A percentile compares a stretch with the other conserved stretches of the same genome.
These are phyloP conservation scores for Flaveria sonorensis DNA, from an alignment of 129 eudicot species.

Conservation along the genomic window DNA sequence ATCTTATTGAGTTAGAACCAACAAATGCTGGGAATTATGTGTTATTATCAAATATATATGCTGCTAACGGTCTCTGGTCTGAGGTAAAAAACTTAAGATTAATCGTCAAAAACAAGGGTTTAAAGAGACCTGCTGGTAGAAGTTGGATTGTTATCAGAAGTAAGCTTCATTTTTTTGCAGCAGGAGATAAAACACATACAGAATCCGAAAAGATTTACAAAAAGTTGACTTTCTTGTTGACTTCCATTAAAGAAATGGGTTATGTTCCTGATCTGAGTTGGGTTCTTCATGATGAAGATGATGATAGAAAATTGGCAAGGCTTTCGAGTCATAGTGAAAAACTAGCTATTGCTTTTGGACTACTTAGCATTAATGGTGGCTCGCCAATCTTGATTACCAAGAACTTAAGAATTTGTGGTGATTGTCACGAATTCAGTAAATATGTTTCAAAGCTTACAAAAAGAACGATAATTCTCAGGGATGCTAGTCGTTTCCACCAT, in stretches of 20 bases:
- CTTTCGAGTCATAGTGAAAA: constrained; percentile 56
- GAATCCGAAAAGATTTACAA: constrained; percentile 37
- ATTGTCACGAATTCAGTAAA: constrained; percentile 53
- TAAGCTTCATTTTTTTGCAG: constrained; percentile 48
- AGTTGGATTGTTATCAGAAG: constrained; percentile 61
- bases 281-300: constrained; percentile 60
- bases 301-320: constrained; percentile 46
- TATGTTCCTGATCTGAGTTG: constrained; percentile 61
- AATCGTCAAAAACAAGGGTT: constrained; percentile 40
- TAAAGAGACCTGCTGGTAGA: constrained; percentile 57
- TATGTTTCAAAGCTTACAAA: constrained; percentile 40
- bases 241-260: constrained; percentile 39
- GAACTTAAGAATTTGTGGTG: constrained; percentile 63
- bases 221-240: constrained; percentile 47
- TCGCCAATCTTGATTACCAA: constrained; percentile 45
- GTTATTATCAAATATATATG: constrained; percentile 56
- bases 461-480: constrained; percentile 50
- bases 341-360: constrained; percentile 52
- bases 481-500: constrained; percentile 57
- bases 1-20: constrained; percentile 57
- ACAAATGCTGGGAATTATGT: constrained; percentile 61
- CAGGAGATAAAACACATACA: constrained; percentile 54
- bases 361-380: constrained; percentile 36
- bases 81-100: constrained; percentile 47
- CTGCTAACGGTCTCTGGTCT: constrained; percentile 59